Evolutionary conservation across 2,329 filamentous ascomycete species (phyloP), one percentile per base, ranked within the genome.

Genomic region (Pseudopyrenochaeta lycopersici): DNA sequence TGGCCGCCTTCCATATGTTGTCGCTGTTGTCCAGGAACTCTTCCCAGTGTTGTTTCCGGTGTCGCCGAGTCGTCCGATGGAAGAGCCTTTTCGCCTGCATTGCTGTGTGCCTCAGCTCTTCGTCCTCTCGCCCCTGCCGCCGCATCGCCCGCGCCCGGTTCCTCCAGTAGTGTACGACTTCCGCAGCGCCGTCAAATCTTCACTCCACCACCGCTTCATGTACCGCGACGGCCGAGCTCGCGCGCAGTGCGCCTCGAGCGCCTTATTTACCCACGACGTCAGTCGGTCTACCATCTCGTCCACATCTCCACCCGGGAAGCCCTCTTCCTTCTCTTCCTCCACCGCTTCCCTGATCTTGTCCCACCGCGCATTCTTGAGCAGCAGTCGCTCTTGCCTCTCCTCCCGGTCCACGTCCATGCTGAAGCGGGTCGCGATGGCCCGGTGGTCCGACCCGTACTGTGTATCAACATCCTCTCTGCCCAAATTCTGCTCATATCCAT

Each of bases 121-220:
- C 12, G 12, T 17, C 15, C 12, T 4, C 32, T n/a, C 12, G 12
- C 12, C 32, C 32, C 15, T 14, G 15, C 12, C 32, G 32, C 15
- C 32, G 12, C 32, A 48, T 53, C 23, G 46, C 46, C 21, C 47
- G 23, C 20, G 47, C 51, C 33, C 42, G 27, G 46, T 56, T 62
- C 38, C 58, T 59, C 58, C 50, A 59, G 56, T 59, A 51, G 55
- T 62, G 52, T 60, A 60, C 20, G 39, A 32, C 23, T 35, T 30
- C 31, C 52, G 36, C 38, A 51, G 31, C 46, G 29, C 40, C 40
- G 54, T 58, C 21, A 58, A 30, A 29, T 58, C 50, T 31, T 58
- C 33, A n/a, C 27, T 52, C 49, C 41, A 52, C 49, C 49, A 52
- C 30, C 49, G 45, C 49, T 52, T 52, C 35, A 35, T 30, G 11